These are phyloP conservation scores for Suillus tomentosus DNA, from an alignment of 768 basidiomycete species.

Conservation along the genomic window DNA sequence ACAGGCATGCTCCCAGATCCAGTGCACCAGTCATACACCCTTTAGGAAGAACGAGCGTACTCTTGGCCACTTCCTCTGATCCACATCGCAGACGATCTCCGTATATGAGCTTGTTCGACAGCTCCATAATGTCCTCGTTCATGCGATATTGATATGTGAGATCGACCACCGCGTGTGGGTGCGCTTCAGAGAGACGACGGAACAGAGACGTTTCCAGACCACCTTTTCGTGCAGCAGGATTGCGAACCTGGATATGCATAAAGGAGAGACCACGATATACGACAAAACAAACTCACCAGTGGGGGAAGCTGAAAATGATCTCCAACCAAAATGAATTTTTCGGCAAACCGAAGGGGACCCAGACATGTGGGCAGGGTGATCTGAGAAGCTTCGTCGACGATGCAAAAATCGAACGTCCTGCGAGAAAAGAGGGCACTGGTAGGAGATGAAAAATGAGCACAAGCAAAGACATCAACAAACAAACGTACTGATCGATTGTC, in stretches of 20 bases:
- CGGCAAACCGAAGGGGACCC: conserved; percentile 88
- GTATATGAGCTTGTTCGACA: conserved; percentile 90
- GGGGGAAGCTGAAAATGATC: conserved; percentile 98
- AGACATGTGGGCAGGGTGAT: conserved; percentile 95
- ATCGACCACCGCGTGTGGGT: conserved; percentile 84
- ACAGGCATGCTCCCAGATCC: conserved; percentile 27
- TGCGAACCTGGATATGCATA: conserved; percentile 65
- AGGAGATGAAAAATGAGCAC: conserved; percentile 4
- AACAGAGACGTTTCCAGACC: conserved; percentile 92
- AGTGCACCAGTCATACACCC: conserved; percentile 43
- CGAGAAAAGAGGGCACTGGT: conserved; percentile 80
- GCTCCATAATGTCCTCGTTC: conserved; percentile 93
- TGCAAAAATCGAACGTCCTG: conserved; percentile 92
- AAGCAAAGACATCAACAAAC: conserved; percentile 9
- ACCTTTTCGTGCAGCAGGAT: conserved; percentile 72
- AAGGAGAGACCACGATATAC: not conserved
- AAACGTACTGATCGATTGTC: conserved; percentile 86
- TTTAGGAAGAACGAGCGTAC: conserved; percentile 56
- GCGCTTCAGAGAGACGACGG: conserved; percentile 82
- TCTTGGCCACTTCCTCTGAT: conserved; percentile 64
- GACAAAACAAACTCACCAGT: conserved; percentile 52
- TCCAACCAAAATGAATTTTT: conserved; percentile 92
- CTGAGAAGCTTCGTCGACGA: conserved; percentile 97
- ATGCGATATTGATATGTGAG: conserved; percentile 91
- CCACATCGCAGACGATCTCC: conserved; percentile 78